Conservation (phyloP, 2,329 filamentous ascomycete genomes). For the Alternaria dauci region DNA sequence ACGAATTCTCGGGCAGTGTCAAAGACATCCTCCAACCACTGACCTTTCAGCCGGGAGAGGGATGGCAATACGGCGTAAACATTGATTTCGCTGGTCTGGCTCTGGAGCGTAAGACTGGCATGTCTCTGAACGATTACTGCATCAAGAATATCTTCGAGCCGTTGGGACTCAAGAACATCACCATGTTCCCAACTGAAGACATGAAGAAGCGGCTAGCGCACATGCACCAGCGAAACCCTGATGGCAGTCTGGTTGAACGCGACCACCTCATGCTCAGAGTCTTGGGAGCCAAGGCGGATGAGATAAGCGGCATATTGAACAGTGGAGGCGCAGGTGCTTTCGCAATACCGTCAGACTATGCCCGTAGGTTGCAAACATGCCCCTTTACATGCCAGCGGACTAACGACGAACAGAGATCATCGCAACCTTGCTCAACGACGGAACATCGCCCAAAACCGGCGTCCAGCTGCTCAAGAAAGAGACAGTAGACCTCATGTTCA, state of each 20-base stretch:
- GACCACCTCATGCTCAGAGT: conserved; percentile 63
- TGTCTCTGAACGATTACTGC: conserved; percentile 56
- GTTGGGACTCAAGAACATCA: conserved; percentile 58
- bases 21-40: conserved; percentile 64
- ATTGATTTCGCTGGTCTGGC: conserved; percentile 59
- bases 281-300: conserved; percentile 54
- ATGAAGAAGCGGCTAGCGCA: conserved; percentile 65
- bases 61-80: conserved; percentile 63
- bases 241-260: conserved; percentile 50
- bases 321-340: conserved; percentile 69
- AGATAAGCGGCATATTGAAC: conserved; percentile 60
- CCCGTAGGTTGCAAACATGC: conserved; percentile 52
- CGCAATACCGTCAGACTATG: conserved; percentile 66
- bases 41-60: conserved; percentile 67
- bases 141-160: conserved; percentile 56
- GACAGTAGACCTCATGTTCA: conserved; percentile 71
- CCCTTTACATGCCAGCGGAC: not conserved
- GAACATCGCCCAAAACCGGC: conserved; percentile 65
- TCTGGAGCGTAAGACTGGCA: conserved; percentile 54
- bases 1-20: conserved; percentile 66
- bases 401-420: conserved; percentile 61
- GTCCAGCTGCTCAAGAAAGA: conserved; percentile 61
- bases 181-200: conserved; percentile 63
- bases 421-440: conserved; percentile 69
- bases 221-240: conserved; percentile 62